A percentile compares a stretch with the other conserved stretches of the same genome.
phyloP scores from a whole-genome alignment of 2,329 filamentous ascomycete species.

The Epichloe scottii region DNA sequence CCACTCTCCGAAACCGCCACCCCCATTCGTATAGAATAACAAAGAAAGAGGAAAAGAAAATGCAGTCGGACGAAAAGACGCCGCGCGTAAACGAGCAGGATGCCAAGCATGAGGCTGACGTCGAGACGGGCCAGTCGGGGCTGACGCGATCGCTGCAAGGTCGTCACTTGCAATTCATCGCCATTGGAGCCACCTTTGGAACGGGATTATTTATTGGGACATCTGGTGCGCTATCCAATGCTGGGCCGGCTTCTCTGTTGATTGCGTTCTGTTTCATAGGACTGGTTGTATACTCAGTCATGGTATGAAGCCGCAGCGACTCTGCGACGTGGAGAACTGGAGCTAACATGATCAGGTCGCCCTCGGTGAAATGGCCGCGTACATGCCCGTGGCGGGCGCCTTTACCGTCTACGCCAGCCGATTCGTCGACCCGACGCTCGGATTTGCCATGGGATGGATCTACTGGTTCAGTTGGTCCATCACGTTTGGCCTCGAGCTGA shows the following conservation, averaged over 20 bases:
- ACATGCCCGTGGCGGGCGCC: slow-evolving; percentile 62
- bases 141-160: slow-evolving; percentile 25
- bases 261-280: slow-evolving; percentile 61
- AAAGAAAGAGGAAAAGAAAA: not conserved
- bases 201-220: slow-evolving; percentile 62
- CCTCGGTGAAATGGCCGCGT: slow-evolving; percentile 63
- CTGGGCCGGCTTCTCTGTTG: slow-evolving; percentile 53
- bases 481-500: slow-evolving; percentile 62
- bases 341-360: slow-evolving; percentile 14
- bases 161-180: slow-evolving; percentile 37
- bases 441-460: slow-evolving; percentile 71
- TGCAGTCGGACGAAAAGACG: slow-evolving; percentile 6
- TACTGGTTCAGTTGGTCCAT: slow-evolving; percentile 73
- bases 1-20: too few relatives aligned
- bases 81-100: slow-evolving; percentile 1
- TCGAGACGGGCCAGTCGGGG: slow-evolving; percentile 22
- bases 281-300: slow-evolving; percentile 61
- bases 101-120: slow-evolving; percentile 8
- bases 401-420: slow-evolving; percentile 67
- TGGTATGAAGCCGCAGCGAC: slow-evolving; percentile 29
- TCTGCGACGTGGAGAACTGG: too few relatives aligned
- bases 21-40: too few relatives aligned
- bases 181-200: slow-evolving; percentile 51
- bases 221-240: slow-evolving; percentile 46
- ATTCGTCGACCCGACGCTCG: slow-evolving; percentile 60